Percentiles rank a stretch among this genome's conserved stretches.
These are phyloP conservation scores for Aspergillus melleus DNA, from an alignment of 2,329 filamentous ascomycete genomes.

Conservation along the genomic window DNA sequence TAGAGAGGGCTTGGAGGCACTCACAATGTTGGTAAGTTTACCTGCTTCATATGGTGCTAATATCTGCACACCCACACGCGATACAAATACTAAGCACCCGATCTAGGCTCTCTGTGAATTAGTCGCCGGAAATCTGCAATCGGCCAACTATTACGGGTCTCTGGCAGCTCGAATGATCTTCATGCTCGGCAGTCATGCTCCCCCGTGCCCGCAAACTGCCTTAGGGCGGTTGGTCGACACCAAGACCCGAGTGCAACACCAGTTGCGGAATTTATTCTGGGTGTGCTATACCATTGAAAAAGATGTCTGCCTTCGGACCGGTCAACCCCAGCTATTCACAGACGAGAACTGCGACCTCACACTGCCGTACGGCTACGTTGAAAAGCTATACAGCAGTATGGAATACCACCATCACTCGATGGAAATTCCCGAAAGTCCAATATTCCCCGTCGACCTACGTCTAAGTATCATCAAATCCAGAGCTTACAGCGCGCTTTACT, in stretches of 20 bases:
- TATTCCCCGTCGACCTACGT: conserved; percentile 51
- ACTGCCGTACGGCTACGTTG: conserved; percentile 45
- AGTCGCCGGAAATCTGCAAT: conserved; percentile 49
- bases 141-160: conserved; percentile 47
- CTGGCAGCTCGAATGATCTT: conserved; percentile 52
- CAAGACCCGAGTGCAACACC: conserved; percentile 22
- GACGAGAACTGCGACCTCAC: conserved; percentile 57
- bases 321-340: conserved; percentile 53
- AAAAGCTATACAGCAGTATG: conserved; percentile 26
- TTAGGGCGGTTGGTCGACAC: conserved; percentile 19
- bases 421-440: conserved; percentile 27
- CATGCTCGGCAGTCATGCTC: conserved; percentile 50
- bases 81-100: neutral
- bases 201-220: conserved; percentile 24
- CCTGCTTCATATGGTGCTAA: neutral
- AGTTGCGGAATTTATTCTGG: conserved; percentile 53
- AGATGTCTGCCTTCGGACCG: conserved; percentile 55
- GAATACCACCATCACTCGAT: conserved; percentile 19
- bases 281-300: conserved; percentile 57
- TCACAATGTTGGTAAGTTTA: conserved; percentile 50
- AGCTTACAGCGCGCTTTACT: conserved; percentile 52
- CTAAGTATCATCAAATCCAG: conserved; percentile 56
- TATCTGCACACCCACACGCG: too few relatives aligned
- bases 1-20: conserved; percentile 47
- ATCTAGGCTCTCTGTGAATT: conserved; percentile 40